phyloP scores from a whole-genome alignment of 2,329 filamentous ascomycete genomes.

The Talaromyces sp. region DNA sequence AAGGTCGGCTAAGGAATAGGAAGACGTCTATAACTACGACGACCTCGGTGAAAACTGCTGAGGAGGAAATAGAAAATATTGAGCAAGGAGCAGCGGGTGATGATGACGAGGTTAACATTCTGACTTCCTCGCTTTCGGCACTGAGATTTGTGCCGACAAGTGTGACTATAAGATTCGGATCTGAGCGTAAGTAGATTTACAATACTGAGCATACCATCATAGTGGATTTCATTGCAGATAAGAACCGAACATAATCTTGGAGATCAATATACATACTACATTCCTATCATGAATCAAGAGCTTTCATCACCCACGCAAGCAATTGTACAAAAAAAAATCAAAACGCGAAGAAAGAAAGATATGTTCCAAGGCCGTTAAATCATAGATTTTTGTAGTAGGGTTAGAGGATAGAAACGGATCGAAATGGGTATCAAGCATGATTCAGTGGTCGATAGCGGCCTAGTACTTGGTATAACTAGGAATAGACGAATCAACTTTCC shows the following conservation, averaged over 20 bases:
- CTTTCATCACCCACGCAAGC: background rate
- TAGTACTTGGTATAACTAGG: background rate
- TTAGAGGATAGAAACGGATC: background rate
- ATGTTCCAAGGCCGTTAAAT: slow-evolving; percentile 1
- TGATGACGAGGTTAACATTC: slow-evolving; percentile 30
- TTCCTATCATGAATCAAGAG: background rate
- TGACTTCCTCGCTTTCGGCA: slow-evolving; percentile 45
- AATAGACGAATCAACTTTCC: slow-evolving; percentile 28
- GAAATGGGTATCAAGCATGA: slow-evolving; percentile 6
- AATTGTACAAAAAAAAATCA: slow-evolving; percentile 2
- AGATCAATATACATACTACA: background rate
- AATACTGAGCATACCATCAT: background rate
- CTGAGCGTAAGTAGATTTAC: slow-evolving; percentile 16
- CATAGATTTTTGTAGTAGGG: background rate
- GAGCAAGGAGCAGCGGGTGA: background rate
- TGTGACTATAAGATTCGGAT: slow-evolving; percentile 32
- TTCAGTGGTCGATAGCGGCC: background rate
- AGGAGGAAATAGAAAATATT: background rate
- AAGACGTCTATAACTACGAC: slow-evolving; percentile 28
- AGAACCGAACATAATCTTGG: background rate
- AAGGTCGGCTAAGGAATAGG: slow-evolving; percentile 33
- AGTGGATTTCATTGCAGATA: background rate
- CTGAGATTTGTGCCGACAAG: slow-evolving; percentile 45
- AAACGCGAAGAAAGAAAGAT: background rate
- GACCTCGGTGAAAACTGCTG: background rate